phyloP scores from a whole-genome alignment of 176 grass and related monocot genomes.

The Tuctoria greenei region DNA sequence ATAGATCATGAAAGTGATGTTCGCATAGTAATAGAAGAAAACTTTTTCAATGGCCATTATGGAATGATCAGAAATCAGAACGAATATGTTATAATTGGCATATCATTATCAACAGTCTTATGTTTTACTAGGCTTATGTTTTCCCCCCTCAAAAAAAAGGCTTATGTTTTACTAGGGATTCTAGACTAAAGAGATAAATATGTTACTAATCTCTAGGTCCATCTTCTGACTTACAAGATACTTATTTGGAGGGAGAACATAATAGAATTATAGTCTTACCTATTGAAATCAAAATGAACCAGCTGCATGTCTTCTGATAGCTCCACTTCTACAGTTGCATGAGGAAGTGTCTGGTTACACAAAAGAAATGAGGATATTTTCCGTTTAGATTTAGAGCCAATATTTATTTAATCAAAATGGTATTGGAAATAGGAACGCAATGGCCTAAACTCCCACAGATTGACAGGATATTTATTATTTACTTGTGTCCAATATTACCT shows the following conservation, averaged over 20 bases:
- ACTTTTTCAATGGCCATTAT: background rate
- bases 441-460: conserved; percentile 2
- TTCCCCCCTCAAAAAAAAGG: no score
- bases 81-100: background rate
- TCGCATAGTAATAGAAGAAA: background rate
- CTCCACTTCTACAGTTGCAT: conserved; percentile 99
- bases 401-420: conserved; percentile 7
- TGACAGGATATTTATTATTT: background rate
- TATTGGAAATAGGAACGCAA: background rate
- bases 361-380: conserved; percentile 21
- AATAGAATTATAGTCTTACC: conserved; percentile 48
- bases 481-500: conserved; percentile 6
- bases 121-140: background rate
- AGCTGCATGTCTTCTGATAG: conserved; percentile 99
- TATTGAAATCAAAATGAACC: conserved; percentile 99
- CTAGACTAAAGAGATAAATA: no score
- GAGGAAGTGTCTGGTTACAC: conserved; percentile 79
- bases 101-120: background rate
- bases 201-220: no score
- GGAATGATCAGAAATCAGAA: background rate
- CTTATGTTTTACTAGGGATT: no score
- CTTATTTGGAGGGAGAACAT: background rate
- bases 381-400: background rate
- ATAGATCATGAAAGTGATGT: background rate
- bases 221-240: background rate